These are phyloP conservation scores for Hypoxylon sp. DNA, from an alignment of 2,329 filamentous ascomycete species.

Conservation along the genomic window DNA sequence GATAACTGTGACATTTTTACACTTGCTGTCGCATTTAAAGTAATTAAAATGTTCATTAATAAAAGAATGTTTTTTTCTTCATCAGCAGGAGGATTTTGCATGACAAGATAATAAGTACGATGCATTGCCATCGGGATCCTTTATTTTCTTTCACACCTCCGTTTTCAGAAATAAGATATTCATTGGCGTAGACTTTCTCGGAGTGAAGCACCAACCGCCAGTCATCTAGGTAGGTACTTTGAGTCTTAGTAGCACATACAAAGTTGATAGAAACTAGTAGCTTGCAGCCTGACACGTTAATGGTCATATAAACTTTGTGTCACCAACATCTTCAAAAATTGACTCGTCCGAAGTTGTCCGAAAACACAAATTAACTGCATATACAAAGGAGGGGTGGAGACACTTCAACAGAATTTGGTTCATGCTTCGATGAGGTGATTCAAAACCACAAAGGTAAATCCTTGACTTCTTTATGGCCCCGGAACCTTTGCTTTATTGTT, in stretches of 20 bases:
- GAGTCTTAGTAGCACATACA: too few relatives aligned
- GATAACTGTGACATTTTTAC: slow-evolving; percentile 16
- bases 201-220: slow-evolving; percentile 24
- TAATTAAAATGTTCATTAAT: slow-evolving; percentile 3
- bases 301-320: slow-evolving; percentile 4
- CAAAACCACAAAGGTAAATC: neutral
- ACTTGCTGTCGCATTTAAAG: neutral
- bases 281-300: slow-evolving; percentile 8
- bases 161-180: neutral
- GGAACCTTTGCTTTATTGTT: neutral
- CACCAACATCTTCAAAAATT: slow-evolving; percentile 18
- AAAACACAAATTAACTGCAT: slow-evolving; percentile 12
- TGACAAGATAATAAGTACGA: neutral
- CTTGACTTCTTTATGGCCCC: slow-evolving; percentile 4
- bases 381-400: slow-evolving; percentile 8
- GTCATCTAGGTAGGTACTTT: neutral
- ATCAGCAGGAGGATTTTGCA: slow-evolving; percentile 14
- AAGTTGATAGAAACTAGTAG: neutral
- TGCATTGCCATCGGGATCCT: neutral
- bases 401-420: neutral
- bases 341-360: slow-evolving; percentile 12
- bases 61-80: neutral
- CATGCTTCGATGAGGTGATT: neutral
- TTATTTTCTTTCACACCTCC: neutral
- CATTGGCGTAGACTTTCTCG: slow-evolving; percentile 2